phyloP scores from a whole-genome alignment of 208 protist species.

The Leptomonas pyrrhocoris region DNA sequence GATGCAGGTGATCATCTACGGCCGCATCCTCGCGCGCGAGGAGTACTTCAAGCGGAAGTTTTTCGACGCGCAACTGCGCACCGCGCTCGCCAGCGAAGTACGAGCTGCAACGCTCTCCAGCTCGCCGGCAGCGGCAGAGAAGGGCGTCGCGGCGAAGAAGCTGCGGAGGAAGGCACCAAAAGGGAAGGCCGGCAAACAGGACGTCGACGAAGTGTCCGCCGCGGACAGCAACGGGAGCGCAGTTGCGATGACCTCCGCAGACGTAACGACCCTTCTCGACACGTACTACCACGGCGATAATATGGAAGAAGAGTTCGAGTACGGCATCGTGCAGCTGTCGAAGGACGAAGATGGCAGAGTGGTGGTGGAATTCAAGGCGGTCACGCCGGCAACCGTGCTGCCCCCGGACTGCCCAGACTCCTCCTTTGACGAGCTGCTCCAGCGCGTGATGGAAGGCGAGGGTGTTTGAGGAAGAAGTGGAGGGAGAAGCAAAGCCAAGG shows the following conservation, averaged over 20 bases:
- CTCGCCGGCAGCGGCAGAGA: neutral
- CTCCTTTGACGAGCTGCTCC: slow-evolving; percentile 59
- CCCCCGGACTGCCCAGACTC: slow-evolving; percentile 62
- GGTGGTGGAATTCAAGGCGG: slow-evolving; percentile 67
- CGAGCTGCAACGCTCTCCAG: neutral
- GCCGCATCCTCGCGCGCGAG: slow-evolving; percentile 72
- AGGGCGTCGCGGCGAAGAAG: neutral
- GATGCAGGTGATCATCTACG: slow-evolving; percentile 84
- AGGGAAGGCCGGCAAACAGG: neutral
- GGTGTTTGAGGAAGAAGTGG: slow-evolving; percentile 3
- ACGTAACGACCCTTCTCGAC: slow-evolving; percentile 7
- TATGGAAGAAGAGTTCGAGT: slow-evolving; percentile 58
- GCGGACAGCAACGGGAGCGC: neutral
- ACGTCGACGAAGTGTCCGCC: neutral
- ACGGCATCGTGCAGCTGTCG: slow-evolving; percentile 77
- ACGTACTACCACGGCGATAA: slow-evolving; percentile 27
- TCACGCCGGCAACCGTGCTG: slow-evolving; percentile 63
- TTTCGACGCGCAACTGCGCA: slow-evolving; percentile 54
- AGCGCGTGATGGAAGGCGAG: slow-evolving; percentile 65
- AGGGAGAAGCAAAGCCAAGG: too few species aligned
- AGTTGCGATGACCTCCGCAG: neutral
- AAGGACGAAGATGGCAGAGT: slow-evolving; percentile 75
- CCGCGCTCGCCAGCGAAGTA: slow-evolving; percentile 13
- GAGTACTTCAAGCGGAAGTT: slow-evolving; percentile 67
- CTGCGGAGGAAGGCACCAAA: neutral